Conservation (phyloP, 2,329 filamentous ascomycete genomes). For the Neopestalotiopsis sp. region DNA sequence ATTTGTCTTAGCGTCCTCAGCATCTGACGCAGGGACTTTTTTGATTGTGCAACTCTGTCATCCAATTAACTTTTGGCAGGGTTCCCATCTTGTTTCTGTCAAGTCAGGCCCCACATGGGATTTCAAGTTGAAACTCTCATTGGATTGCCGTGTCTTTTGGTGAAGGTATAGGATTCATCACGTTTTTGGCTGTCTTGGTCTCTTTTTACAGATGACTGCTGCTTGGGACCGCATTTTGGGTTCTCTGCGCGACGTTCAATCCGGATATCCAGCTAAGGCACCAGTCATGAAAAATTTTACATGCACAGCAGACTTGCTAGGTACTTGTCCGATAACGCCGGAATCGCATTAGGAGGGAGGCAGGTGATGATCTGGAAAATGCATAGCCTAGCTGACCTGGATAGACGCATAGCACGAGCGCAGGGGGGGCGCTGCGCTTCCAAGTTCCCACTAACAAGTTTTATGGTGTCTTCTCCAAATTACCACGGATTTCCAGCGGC, state of each 20-base stretch:
- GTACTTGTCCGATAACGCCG: neutral
- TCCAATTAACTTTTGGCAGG: neutral
- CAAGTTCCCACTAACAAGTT: too few relatives aligned
- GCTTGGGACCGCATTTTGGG: neutral
- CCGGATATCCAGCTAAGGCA: neutral
- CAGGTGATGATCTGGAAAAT: conserved; percentile 7
- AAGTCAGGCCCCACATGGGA: neutral
- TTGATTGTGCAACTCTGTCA: neutral
- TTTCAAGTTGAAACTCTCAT: neutral
- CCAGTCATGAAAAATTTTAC: neutral
- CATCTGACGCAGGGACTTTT: neutral
- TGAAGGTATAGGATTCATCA: conserved; percentile 2
- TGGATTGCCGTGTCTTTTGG: neutral
- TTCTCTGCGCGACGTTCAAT: neutral
- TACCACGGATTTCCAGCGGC: neutral
- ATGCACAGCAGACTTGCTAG: neutral
- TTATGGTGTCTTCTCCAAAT: neutral
- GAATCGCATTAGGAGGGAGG: conserved; percentile 6
- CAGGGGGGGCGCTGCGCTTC: neutral
- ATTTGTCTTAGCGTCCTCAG: neutral
- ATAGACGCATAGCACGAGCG: conserved; percentile 2
- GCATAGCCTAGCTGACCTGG: conserved; percentile 10
- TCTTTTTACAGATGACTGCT: neutral
- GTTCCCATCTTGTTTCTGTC: neutral
- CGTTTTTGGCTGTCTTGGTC: neutral